Evolutionary conservation across 352 stramenopile species (phyloP), one percentile per base, ranked within the genome.

Genomic region (Globisporangium spiculum): DNA sequence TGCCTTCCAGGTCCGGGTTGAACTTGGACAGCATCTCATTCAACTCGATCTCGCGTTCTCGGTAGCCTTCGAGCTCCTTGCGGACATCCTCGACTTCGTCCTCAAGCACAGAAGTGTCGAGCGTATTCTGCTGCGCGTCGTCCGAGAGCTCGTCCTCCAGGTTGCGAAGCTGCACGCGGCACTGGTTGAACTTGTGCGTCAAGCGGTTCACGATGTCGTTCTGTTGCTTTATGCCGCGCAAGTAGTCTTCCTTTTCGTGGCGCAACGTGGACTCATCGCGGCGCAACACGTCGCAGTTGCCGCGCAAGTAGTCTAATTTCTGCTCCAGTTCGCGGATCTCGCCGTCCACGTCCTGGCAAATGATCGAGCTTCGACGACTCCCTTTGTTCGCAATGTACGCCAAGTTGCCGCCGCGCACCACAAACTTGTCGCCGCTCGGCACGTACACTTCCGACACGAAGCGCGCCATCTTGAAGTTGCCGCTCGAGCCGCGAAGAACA

Each of bases 311-410:
- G 6, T 90, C 54, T 0, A 89, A 57, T 32, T 78, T 78, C 20
- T 86, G 75, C 62, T 84, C 72, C 2, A 91, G 54, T 20, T 95
- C 85, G n/a, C 46, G 65, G 8, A 90, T 77, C 18, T 91, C 84
- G 10, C 71, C 81, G 57, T 91, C 80, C 9, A 90, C 75, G 66
- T 95, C 86, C 38, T 88, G 82, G 55, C 79, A 89, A 65, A 95
- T 90, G 61, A 93, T 87, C 12, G 81, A 82, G 34, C 85, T 91
- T 16, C 81, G 80, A 3, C 69, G 73, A 64, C 72, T 74, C 10
- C 79, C 77, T 61, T 93, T 92, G 67, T 93, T 89, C 3, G 83
- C 81, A 71, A 96, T 93, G 67, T 88, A 95, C 22, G 86, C 80
- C 70, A 94, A 70, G 67, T 95, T 95, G 10, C 86, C 88, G 4